These are phyloP conservation scores for Peronospora destructor DNA, from an alignment of 352 stramenopile species.

Conservation along the genomic window DNA sequence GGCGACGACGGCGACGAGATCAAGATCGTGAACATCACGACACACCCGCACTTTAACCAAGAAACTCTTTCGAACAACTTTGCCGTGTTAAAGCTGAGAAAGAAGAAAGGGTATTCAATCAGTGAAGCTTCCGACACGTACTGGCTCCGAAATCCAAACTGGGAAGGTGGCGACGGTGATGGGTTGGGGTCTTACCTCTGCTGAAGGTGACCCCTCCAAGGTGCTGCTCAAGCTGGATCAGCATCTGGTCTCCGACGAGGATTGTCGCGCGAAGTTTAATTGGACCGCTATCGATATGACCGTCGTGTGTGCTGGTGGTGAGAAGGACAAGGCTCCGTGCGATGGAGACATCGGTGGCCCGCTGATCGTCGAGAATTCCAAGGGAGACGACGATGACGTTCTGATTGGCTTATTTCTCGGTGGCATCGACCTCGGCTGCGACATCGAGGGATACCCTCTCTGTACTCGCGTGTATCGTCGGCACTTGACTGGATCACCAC, in stretches of 20 bases:
- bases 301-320: constrained; percentile 25
- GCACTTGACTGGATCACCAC: constrained; percentile 30
- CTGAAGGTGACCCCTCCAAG: constrained; percentile 10
- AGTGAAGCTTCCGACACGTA: constrained; percentile 21
- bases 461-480: constrained; percentile 49
- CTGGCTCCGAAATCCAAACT: constrained; percentile 10
- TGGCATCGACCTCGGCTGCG: constrained; percentile 28
- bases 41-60: constrained; percentile 35
- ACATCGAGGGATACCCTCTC: constrained; percentile 29
- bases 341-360: constrained; percentile 31
- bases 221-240: constrained; percentile 11
- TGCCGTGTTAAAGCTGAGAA: constrained; percentile 27
- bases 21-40: constrained; percentile 17
- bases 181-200: constrained; percentile 21
- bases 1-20: constrained; percentile 22
- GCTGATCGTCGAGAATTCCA: constrained; percentile 19
- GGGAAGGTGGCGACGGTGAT: constrained; percentile 18
- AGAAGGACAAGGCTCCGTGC: constrained; percentile 25
- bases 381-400: constrained; percentile 29
- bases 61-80: constrained; percentile 30
- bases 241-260: constrained; percentile 11
- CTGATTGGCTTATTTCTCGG: constrained; percentile 45
- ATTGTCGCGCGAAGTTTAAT: constrained; percentile 12
- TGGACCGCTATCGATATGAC: constrained; percentile 14
- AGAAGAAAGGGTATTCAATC: constrained; percentile 12